A percentile compares a stretch with the other conserved stretches of the same genome.
These are phyloP conservation scores for Anthracocystis walkeri DNA, from an alignment of 1,284 basidiomycete species.

Conservation along the genomic window DNA sequence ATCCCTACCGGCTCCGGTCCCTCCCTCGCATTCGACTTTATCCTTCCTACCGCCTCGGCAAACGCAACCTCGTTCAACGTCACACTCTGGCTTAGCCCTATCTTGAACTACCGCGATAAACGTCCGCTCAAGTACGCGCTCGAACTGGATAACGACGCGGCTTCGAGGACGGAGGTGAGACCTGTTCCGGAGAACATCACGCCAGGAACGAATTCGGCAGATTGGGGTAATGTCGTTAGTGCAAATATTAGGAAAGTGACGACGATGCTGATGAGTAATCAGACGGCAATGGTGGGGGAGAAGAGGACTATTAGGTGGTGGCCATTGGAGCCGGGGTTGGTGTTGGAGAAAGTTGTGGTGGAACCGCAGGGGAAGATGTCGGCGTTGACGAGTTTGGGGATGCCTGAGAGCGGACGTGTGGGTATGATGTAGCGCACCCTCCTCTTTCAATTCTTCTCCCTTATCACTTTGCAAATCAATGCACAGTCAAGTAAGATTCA, in stretches of 20 bases:
- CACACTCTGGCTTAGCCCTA: slow-evolving; percentile 26
- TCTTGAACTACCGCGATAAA: slow-evolving; percentile 39
- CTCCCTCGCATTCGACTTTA: slow-evolving; percentile 29
- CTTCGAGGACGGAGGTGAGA: slow-evolving; percentile 10
- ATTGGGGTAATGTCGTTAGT: slow-evolving; percentile 37
- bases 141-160: slow-evolving; percentile 22
- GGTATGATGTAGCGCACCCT: slow-evolving; percentile 12
- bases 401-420: slow-evolving; percentile 25
- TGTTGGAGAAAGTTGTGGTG: slow-evolving; percentile 31
- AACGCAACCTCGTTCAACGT: slow-evolving; percentile 23
- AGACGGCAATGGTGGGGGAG: not conserved
- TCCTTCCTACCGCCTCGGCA: not conserved
- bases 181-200: slow-evolving; percentile 38
- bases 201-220: slow-evolving; percentile 31
- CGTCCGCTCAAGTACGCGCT: slow-evolving; percentile 25
- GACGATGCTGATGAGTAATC: slow-evolving; percentile 7
- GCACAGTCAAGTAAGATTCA: not conserved
- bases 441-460: no score
- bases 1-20: slow-evolving; percentile 22
- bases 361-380: slow-evolving; percentile 14
- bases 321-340: slow-evolving; percentile 34
- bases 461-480: not conserved
- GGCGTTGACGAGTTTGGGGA: slow-evolving; percentile 15
- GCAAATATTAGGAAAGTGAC: slow-evolving; percentile 34
- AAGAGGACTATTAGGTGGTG: slow-evolving; percentile 27